phyloP scores from a whole-genome alignment of 164 flowering plant genomes.

The Brasenia schreberi region DNA sequence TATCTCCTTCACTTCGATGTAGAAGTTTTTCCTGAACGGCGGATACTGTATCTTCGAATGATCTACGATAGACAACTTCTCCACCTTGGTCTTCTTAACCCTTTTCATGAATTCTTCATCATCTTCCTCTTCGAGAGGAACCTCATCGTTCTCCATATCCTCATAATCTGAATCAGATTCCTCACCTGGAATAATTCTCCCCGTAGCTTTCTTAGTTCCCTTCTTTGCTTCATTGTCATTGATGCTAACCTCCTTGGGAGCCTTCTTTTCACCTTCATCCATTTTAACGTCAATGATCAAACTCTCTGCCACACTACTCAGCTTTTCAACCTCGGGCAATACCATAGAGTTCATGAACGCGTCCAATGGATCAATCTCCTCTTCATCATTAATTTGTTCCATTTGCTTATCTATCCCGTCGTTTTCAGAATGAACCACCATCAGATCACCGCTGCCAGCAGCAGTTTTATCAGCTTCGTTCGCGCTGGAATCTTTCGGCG shows the following conservation, averaged over 20 bases:
- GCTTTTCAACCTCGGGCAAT: slow-evolving; percentile 83
- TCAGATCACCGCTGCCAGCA: slow-evolving; percentile 24
- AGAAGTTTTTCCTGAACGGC: slow-evolving; percentile 76
- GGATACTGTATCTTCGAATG: slow-evolving; percentile 83
- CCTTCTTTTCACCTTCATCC: slow-evolving; percentile 19
- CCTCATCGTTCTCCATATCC: slow-evolving; percentile 46
- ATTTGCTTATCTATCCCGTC: slow-evolving; percentile 12
- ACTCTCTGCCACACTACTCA: slow-evolving; percentile 19
- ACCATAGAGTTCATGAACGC: slow-evolving; percentile 95
- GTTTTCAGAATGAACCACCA: slow-evolving; percentile 35
- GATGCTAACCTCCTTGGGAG: slow-evolving; percentile 15
- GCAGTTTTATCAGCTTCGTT: slow-evolving; percentile 8
- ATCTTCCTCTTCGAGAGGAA: slow-evolving; percentile 64
- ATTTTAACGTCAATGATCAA: slow-evolving; percentile 12
- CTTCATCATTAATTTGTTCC: slow-evolving; percentile 32
- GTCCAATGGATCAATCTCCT: slow-evolving; percentile 90
- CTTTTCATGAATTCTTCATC: slow-evolving; percentile 95
- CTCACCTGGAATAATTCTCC: slow-evolving; percentile 84
- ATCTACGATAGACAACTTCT: slow-evolving; percentile 81
- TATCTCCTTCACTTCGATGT: slow-evolving; percentile 87
- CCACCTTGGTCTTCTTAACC: slow-evolving; percentile 91
- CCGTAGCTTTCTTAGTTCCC: slow-evolving; percentile 34
- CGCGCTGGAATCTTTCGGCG: not conserved
- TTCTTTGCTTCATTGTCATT: slow-evolving; percentile 29
- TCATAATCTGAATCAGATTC: slow-evolving; percentile 76